phyloP scores from a whole-genome alignment of 2,329 filamentous ascomycete species.

The Sporothrix globosa region DNA sequence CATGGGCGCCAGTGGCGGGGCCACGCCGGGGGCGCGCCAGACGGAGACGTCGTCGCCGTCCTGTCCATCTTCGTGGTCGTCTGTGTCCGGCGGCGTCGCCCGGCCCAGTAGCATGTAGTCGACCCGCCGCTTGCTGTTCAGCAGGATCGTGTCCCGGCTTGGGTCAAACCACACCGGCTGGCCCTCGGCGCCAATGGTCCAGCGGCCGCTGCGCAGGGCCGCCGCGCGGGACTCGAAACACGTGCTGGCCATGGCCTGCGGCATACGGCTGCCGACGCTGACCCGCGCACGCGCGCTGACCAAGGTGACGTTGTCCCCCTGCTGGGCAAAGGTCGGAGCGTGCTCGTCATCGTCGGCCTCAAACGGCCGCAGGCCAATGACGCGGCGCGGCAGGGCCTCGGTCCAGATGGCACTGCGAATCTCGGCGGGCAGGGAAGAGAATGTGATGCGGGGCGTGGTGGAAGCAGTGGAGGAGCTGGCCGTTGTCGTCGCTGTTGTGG shows the following conservation, averaged over 20 bases:
- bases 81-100: not conserved
- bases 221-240: conserved; percentile 27
- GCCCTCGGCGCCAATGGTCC: conserved; percentile 26
- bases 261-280: conserved; percentile 14
- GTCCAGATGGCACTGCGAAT: conserved; percentile 29
- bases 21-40: not conserved
- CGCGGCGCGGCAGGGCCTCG: conserved; percentile 23
- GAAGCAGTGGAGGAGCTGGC: no score
- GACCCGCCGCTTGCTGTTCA: conserved; percentile 24
- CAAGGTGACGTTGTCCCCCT: no score
- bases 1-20: not conserved
- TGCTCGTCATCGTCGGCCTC: not conserved
- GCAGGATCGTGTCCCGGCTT: conserved; percentile 27
- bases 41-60: not conserved
- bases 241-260: conserved; percentile 15
- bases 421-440: conserved; percentile 29
- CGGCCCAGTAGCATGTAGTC: conserved; percentile 16
- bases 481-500: no score
- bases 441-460: not conserved
- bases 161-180: conserved; percentile 30
- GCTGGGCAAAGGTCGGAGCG: not conserved
- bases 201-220: conserved; percentile 15
- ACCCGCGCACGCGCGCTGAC: not conserved
- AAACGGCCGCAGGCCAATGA: conserved; percentile 28
- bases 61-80: no score